These are phyloP conservation scores for Alnus rubra DNA, from an alignment of 306 rosid genomes.

Conservation along the genomic window DNA sequence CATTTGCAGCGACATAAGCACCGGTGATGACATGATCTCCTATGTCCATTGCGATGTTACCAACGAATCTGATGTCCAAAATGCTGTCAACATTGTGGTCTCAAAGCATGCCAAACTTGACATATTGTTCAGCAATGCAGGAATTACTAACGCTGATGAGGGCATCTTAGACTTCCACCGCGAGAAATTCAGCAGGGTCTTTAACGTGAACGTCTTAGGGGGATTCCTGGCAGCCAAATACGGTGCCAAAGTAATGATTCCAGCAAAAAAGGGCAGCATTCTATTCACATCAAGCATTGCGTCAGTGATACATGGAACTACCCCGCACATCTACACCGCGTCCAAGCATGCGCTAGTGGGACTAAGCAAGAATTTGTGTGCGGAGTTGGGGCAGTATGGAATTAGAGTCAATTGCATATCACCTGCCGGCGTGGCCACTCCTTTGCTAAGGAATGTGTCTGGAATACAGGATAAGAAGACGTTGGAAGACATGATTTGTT, in stretches of 20 bases:
- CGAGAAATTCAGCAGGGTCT: neutral
- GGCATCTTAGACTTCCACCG: neutral
- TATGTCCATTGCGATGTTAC: constrained; percentile 23
- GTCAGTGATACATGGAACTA: neutral
- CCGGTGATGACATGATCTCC: neutral
- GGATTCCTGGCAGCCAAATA: constrained; percentile 34
- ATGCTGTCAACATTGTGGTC: neutral
- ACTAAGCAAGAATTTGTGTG: neutral
- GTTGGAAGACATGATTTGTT: constrained; percentile 26
- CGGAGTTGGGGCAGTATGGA: neutral
- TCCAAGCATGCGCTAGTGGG: neutral
- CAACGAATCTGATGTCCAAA: neutral
- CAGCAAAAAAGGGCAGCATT: neutral
- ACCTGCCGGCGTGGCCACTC: neutral
- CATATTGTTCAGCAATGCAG: neutral
- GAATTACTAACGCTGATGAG: neutral
- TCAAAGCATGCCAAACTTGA: neutral
- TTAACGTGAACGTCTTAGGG: constrained; percentile 7
- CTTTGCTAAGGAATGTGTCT: neutral
- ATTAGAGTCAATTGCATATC: constrained; percentile 2
- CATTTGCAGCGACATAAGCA: constrained; percentile 5
- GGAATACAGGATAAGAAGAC: neutral
- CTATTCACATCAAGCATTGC: neutral
- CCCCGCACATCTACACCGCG: neutral
- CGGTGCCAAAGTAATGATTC: constrained; percentile 39